Evolutionary conservation across 2,329 filamentous ascomycete species (phyloP).

Genomic region (Colletotrichum tofieldiae): DNA sequence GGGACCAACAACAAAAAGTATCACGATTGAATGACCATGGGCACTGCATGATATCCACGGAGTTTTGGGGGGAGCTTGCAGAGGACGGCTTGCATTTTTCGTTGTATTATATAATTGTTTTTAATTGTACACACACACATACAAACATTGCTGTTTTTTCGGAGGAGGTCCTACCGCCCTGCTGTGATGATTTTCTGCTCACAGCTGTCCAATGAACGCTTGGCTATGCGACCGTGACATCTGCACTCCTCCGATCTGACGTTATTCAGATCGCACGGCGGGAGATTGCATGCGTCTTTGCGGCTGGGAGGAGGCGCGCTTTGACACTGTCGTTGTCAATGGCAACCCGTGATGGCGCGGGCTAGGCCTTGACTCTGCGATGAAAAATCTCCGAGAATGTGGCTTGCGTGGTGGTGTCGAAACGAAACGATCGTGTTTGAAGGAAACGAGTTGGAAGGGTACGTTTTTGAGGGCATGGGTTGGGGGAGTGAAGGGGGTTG

Average conservation of each 20-base stretch:
- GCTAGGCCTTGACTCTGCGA: background rate
- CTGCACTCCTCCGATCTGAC: slow-evolving; percentile 11
- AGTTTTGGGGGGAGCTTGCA: slow-evolving; percentile 16
- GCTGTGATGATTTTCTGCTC: background rate
- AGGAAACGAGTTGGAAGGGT: background rate
- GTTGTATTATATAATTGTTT: slow-evolving; percentile 36
- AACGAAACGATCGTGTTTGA: background rate
- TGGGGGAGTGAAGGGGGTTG: background rate
- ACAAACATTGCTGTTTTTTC: background rate
- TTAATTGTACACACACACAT: slow-evolving; percentile 20
- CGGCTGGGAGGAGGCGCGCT: slow-evolving; percentile 6
- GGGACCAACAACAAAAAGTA: slow-evolving; percentile 1
- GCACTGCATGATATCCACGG: slow-evolving; percentile 42
- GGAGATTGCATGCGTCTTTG: slow-evolving; percentile 21
- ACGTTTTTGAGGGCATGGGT: background rate
- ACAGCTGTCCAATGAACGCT: background rate
- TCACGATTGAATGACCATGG: slow-evolving; percentile 38
- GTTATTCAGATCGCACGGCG: background rate
- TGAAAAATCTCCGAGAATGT: slow-evolving; percentile 15
- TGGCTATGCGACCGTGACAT: slow-evolving; percentile 9
- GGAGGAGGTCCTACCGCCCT: background rate
- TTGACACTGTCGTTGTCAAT: slow-evolving; percentile 23
- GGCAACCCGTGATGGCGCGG: slow-evolving; percentile 12
- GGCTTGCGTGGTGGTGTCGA: background rate
- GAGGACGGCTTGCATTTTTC: background rate